Evolutionary conservation across 106 monocot genomes (phyloP), one percentile per base, ranked within the genome.

Genomic region (Allium fistulosum): DNA sequence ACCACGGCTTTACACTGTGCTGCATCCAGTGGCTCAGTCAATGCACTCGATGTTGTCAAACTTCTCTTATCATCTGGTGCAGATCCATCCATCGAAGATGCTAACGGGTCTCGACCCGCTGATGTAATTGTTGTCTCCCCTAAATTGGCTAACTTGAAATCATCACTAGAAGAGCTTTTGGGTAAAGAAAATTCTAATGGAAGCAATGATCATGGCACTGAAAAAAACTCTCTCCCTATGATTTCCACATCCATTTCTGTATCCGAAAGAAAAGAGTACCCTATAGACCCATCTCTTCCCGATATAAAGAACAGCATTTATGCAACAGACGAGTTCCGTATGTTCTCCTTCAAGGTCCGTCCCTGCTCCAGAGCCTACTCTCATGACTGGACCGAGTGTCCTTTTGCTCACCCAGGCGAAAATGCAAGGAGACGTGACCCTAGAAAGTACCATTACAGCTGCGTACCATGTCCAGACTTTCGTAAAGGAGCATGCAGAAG

Each of bases 221-320:
- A 72, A 5, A 47, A 47, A 1, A 73, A 73, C 17, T 66, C 72
- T 2, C 67, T 70, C 13, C 66, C 77, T 37, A 59, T 64, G 72
- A 78, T 28, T 0, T 70, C 48, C 8, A 84, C 81, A 1, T 62
- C 63, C 0, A 14, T 52, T 8, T 15, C 52, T 7, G 28, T 58
- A 14, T 63, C 83, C 8, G 89, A 89, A 77, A 85, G 76, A 77
- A 90, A 79, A 50, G 90, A 90, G 74, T 90, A 86, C 56, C 86
- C 86, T 8, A 49, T 79, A 2, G 90, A 90, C 49, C 76, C 83
- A 4, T 90, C 90, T 2, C 70, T 90, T 0, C 90, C 90, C 1
- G 90, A 90, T 73, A 90, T 90, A 22, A 90, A 90, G 78, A 90
- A 90, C 71, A 83, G 85, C 68, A 79, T 88, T n/a, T 88, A 81